Evolutionary conservation across 306 rosid genomes (phyloP).

Genomic region (Hippophae gyantsensis): DNA sequence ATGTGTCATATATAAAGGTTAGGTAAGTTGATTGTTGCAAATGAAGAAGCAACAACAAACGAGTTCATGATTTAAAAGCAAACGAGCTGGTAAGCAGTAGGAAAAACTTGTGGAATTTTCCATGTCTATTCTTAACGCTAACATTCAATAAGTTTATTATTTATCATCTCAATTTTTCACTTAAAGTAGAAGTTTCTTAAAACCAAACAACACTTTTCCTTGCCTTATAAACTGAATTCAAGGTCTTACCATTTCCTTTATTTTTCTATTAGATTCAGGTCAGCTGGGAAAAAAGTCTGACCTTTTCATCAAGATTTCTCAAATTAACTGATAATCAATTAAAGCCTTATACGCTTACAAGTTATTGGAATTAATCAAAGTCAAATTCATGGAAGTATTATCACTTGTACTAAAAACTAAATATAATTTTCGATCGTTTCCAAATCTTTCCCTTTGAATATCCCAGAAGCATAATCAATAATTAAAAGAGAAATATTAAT

Average conservation of each 20-base stretch:
- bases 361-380: no score
- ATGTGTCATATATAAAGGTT: conserved; percentile 23
- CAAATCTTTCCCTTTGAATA: no score
- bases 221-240: conserved; percentile 19
- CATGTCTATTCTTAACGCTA: conserved; percentile 34
- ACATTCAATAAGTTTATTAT: conserved; percentile 27
- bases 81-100: conserved; percentile 34
- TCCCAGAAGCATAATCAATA: no score
- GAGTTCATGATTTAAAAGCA: conserved; percentile 36
- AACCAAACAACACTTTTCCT: conserved; percentile 27
- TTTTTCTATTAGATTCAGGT: conserved; percentile 5
- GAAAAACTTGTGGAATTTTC: conserved; percentile 59
- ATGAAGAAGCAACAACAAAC: conserved; percentile 19
- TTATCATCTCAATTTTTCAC: conserved; percentile 32
- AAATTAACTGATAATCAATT: neutral
- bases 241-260: neutral
- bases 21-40: conserved; percentile 14
- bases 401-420: no score
- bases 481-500: no score
- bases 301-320: neutral
- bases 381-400: no score
- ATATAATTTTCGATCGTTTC: no score
- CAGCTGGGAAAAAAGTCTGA: conserved; percentile 16
- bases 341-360: neutral
- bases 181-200: conserved; percentile 53